Conservation (phyloP, 1,139 yeast species). For the Pichia terricola region DNA sequence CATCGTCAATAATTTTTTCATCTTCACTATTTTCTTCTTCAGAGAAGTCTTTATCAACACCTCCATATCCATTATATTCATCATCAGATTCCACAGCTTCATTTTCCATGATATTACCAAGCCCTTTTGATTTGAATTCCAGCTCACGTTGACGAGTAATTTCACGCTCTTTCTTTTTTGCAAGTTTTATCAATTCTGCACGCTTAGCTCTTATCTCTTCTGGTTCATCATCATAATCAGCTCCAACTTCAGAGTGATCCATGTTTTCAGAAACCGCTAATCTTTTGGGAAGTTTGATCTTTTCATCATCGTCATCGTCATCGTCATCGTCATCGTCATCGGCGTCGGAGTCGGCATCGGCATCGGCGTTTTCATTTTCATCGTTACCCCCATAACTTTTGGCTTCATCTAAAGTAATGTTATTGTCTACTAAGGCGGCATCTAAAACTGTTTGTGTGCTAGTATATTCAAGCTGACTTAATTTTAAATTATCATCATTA, state of each 20-base stretch:
- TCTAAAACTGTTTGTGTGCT: too few species aligned
- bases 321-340: slow-evolving; percentile 1
- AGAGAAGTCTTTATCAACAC: slow-evolving; percentile 61
- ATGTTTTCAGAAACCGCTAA: not conserved
- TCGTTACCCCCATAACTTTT: not conserved
- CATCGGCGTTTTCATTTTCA: not conserved
- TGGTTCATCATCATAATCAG: slow-evolving; percentile 18
- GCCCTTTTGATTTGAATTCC: slow-evolving; percentile 43
- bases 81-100: slow-evolving; percentile 97
- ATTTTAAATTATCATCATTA: not conserved
- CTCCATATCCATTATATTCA: slow-evolving; percentile 91
- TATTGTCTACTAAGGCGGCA: too few species aligned
- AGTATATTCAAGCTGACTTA: not conserved
- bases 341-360: not conserved
- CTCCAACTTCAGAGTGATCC: slow-evolving; percentile 5
- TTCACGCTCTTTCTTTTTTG: slow-evolving; percentile 21
- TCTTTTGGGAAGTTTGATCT: not conserved
- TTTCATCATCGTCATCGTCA: slow-evolving; percentile 5
- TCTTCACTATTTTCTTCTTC: slow-evolving; percentile 58
- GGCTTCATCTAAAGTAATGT: too few species aligned
- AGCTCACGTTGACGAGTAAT: slow-evolving; percentile 31
- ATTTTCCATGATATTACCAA: slow-evolving; percentile 53
- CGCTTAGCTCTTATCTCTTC: slow-evolving; percentile 18
- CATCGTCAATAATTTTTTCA: slow-evolving; percentile 75
- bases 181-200: slow-evolving; percentile 14